These are phyloP conservation scores for Hirsutella minnesotensis DNA, from an alignment of 2,329 filamentous ascomycete genomes.

Conservation along the genomic window DNA sequence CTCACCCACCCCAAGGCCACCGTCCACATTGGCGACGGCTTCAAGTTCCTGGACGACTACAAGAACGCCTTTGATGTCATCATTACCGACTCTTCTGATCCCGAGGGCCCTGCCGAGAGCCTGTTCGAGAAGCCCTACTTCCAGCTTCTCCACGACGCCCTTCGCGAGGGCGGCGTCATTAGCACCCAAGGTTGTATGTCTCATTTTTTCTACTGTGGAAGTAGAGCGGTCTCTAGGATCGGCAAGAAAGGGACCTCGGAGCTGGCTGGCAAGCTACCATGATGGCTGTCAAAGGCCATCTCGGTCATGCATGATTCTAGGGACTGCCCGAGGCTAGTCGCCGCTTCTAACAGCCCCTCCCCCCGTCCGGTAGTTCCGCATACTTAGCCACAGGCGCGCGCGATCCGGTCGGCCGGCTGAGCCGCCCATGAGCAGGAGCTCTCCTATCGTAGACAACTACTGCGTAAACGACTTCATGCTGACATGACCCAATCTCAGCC, in stretches of 20 bases:
- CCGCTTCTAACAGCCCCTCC: conserved; percentile 22
- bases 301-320: conserved; percentile 12
- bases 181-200: conserved; percentile 99
- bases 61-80: conserved; percentile 98
- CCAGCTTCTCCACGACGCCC: conserved; percentile 78
- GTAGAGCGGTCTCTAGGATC: conserved; percentile 24
- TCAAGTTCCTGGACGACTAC: conserved; percentile 95
- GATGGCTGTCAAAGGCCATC: conserved; percentile 4
- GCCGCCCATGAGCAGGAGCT: not conserved
- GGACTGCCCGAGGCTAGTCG: conserved; percentile 25
- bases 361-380: conserved; percentile 23
- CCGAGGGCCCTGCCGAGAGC: conserved; percentile 89
- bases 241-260: conserved; percentile 10
- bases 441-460: not conserved
- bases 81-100: conserved; percentile 97
- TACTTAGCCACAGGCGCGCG: conserved; percentile 2
- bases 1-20: conserved; percentile 91
- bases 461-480: not conserved
- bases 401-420: too few species aligned
- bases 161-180: conserved; percentile 93
- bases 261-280: conserved; percentile 1
- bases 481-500: conserved; percentile 38
- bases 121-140: conserved; percentile 99
- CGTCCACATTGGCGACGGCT: conserved; percentile 90
- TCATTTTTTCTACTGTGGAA: conserved; percentile 42